Base-by-base conservation (phyloP, 2,329 filamentous ascomycete genomes). In the Colletotrichum lindemuthianum region DNA sequence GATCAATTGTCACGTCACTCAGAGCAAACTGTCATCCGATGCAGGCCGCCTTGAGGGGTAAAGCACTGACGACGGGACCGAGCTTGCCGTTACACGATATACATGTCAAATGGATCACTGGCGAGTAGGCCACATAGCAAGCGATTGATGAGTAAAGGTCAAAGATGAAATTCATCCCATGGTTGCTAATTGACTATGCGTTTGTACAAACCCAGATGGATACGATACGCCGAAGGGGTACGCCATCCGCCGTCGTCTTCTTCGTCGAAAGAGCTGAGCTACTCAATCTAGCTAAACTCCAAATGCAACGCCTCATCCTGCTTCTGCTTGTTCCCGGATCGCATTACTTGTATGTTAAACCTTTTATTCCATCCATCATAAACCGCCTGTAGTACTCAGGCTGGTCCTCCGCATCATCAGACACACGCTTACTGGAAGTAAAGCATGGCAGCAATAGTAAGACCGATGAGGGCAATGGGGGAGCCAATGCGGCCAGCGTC, bases 401-500 rank as follows among this genome's bases (percentile, higher is more conserved):
- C 49, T 33, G 15, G 41, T 47, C 47, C 47, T 45, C 11, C 34
- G 34, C 11, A 12, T 39, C 48, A 32, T 41, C 16, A 36, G 39
- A 53, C 6, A 47, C 34, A 45, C 47, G 63, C 57, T 73, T 77
- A 81, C 74, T 80, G 78, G 68, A 80, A 77, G 76, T 79, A 78
- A 68, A 79, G 63, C 66, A 81, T 75, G 55, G 77, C 75, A 56
- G 76, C 78, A 44, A 77, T 72, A 40, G 78, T 74, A 48, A 77
- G 72, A 39, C 79, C 71, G 67, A 80, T 72, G 36, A 81, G 72
- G 45, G 77, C 78, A 45, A 80, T 73, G n/a, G 78, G 76, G 16
- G 77, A 80, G 65, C 75, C 72, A 65, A 75, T 71, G 68, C 66
- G 69, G 51, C 63, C 69, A 40, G 69, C 61, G 52, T 70, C 68